phyloP scores from a whole-genome alignment of 371 early-diverging fungal species.

The Actinomucor elegans region DNA sequence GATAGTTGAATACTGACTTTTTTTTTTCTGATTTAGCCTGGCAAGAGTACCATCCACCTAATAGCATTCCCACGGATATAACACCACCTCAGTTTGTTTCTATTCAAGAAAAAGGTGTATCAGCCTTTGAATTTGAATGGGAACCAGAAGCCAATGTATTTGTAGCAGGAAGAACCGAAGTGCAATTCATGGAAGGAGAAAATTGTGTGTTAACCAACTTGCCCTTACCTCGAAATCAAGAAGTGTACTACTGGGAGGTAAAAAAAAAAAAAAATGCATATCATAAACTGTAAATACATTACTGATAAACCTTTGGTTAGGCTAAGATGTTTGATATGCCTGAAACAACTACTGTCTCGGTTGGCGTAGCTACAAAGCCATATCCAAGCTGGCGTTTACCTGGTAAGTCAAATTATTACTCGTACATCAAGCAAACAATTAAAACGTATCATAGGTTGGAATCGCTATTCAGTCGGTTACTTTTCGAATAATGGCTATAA shows the following conservation, averaged over 20 bases:
- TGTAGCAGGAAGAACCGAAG: conserved; percentile 76
- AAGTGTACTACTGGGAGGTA: conserved; percentile 73
- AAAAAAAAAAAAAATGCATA: not conserved
- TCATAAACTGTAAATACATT: not conserved
- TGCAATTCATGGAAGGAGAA: conserved; percentile 73
- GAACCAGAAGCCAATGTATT: conserved; percentile 67
- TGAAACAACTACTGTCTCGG: conserved; percentile 54
- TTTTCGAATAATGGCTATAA: conserved; percentile 66
- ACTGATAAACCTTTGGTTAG: not conserved
- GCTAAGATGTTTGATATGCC: conserved; percentile 76
- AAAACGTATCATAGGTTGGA: conserved; percentile 51
- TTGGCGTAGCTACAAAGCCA: conserved; percentile 72
- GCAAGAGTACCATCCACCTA: conserved; percentile 54
- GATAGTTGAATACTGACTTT: not conserved
- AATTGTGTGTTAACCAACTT: conserved; percentile 80
- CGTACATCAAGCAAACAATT: not conserved
- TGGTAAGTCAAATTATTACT: conserved; percentile 39
- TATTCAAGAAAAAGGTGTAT: conserved; percentile 85
- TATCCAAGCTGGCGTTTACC: conserved; percentile 69
- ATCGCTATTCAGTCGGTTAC: conserved; percentile 74
- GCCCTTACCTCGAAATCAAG: conserved; percentile 76
- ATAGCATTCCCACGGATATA: conserved; percentile 62
- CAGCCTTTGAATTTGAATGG: conserved; percentile 81
- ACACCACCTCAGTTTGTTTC: conserved; percentile 60
- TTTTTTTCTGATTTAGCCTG: not conserved